phyloP scores from a whole-genome alignment of 192 early-diverging fungal species.

The Bifiguratus adelaidae region DNA sequence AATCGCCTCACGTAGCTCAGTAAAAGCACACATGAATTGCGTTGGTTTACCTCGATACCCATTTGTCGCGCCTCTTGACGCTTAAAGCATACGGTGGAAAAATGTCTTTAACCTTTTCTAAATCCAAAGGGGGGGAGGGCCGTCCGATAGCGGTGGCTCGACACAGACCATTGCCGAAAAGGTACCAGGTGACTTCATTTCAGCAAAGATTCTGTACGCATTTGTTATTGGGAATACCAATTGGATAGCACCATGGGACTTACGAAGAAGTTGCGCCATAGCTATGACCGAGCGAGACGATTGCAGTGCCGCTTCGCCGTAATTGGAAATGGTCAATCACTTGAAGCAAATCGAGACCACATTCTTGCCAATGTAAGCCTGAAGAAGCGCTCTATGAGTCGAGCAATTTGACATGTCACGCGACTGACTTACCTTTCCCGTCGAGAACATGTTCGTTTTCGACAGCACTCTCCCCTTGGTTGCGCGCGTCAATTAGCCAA shows the following conservation, averaged over 20 bases:
- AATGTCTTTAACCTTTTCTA: background rate
- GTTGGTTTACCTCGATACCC: conserved; percentile 33
- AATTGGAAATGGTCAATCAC: conserved; percentile 27
- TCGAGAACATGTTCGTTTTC: conserved; percentile 29
- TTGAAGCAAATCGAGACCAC: conserved; percentile 32
- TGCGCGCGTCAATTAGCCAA: conserved; percentile 39
- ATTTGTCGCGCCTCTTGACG: conserved; percentile 30
- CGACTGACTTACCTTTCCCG: conserved; percentile 17
- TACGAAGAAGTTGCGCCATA: conserved; percentile 25
- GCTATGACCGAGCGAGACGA: conserved; percentile 51
- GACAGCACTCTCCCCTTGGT: conserved; percentile 45
- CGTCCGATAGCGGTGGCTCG: conserved; percentile 16
- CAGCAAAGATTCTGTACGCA: conserved; percentile 6
- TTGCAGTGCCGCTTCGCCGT: conserved; percentile 4
- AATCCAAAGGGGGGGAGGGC: conserved; percentile 4
- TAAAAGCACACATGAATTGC: no score
- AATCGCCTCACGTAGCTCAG: background rate
- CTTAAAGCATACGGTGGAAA: no score
- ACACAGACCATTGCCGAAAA: conserved; percentile 20
- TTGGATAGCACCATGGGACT: background rate
- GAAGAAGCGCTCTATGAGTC: background rate
- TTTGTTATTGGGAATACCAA: background rate
- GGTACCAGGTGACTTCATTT: conserved; percentile 12
- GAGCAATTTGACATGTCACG: background rate
- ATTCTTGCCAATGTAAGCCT: conserved; percentile 28